Percentiles rank a stretch among this genome's conserved stretches.
Evolutionary conservation across 1,139 yeast species (phyloP).

Genomic region (Protomyces inundatus): DNA sequence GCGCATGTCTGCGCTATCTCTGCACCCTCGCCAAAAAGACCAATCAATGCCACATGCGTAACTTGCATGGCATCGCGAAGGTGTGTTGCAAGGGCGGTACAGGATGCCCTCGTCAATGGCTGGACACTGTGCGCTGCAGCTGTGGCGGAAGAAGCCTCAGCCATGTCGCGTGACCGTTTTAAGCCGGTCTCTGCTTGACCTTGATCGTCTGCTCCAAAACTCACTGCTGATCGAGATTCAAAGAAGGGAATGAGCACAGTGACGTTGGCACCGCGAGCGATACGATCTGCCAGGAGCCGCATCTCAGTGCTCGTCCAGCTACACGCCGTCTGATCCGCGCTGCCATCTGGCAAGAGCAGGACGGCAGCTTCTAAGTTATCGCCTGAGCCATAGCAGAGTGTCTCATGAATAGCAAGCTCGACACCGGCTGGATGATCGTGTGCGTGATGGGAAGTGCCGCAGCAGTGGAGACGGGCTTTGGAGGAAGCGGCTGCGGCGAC

Average conservation of each 20-base stretch:
- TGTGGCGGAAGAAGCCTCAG: background rate
- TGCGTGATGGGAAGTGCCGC: slow-evolving; percentile 11
- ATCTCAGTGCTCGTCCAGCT: background rate
- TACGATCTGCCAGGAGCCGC: slow-evolving; percentile 10
- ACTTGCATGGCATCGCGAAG: background rate
- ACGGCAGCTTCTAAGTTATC: slow-evolving; percentile 6
- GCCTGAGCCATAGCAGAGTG: slow-evolving; percentile 14
- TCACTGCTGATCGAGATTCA: background rate
- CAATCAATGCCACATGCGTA: background rate
- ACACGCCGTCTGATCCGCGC: background rate
- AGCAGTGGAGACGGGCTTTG: slow-evolving; percentile 17
- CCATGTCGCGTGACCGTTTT: background rate
- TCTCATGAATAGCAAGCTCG: background rate
- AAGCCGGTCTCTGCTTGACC: too few relatives aligned
- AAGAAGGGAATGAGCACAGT: slow-evolving; percentile 12
- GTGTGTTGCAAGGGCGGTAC: background rate
- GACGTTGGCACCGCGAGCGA: slow-evolving; percentile 19
- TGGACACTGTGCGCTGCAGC: background rate
- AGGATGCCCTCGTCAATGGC: background rate
- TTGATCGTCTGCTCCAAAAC: too few relatives aligned
- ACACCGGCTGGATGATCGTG: background rate
- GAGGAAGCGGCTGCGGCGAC: background rate
- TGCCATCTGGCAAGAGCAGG: background rate
- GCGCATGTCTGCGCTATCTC: background rate
- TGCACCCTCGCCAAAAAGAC: background rate